Evolutionary conservation across 345 rosid species (phyloP), one percentile per base, ranked within the genome.

Genomic region (Syzygium oleosum): DNA sequence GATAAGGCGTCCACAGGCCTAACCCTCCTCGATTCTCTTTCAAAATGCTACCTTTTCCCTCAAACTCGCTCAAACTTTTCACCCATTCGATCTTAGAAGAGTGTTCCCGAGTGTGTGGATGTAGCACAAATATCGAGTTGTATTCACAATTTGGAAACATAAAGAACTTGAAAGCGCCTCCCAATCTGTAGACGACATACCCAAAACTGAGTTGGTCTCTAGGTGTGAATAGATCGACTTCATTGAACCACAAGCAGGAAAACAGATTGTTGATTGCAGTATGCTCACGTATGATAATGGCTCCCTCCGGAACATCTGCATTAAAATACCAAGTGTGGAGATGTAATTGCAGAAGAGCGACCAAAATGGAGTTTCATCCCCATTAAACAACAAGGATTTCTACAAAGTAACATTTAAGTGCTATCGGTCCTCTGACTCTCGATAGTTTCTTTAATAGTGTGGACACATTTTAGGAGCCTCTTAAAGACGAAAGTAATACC

Each of bases 281-380:
- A 87, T 96, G 99, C 87, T 96, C 99, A 77, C 98, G 91, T 80
- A 96, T 88, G 88, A 97, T 97, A 90, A 97, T 86, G 27, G 99
- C 99, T 90, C 99, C 99, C 94, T 98, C 99, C 2, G 98, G 99
- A 90, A 98, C 99, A 94, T 98, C 99, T 98, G 96, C 93, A 91
- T 59, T 85, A 86, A 6, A 51, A 86, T 41, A 4, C 53, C 19
- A 21, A 68, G 59, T 49, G 25, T 11, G 63, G 54, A 85, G 56
- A 34, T 84, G n/a, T n/a, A 55, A 53, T 84, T 84, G 59, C 54
- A 84, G 25, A 84, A 84, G 59, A 21, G 31, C 31, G 27, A 53
- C 21, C 38, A 84, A 84, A 53, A 53, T 51, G 85, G 41, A 51
- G 86, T 4, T 17, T 52, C 41, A 17, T 51, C 15, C 16, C 15